Base-by-base conservation (phyloP, 441 rosid species). In the Arabidopsis lyrata region DNA sequence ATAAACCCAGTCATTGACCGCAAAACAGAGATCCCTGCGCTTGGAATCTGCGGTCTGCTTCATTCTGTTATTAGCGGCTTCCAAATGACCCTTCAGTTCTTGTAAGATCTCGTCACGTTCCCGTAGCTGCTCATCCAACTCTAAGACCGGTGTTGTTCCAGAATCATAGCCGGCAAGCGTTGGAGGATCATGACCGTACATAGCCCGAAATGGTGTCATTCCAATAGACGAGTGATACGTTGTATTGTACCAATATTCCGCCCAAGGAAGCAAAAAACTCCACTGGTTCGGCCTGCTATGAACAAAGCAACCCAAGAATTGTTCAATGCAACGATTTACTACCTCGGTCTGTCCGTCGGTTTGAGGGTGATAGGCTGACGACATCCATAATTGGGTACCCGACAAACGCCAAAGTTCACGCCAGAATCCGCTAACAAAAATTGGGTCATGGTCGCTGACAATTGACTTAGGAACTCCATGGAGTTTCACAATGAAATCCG, bases 181-280 rank as follows among this genome's bases (percentile, higher is more conserved):
- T 5, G 61, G 20, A 8, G 61, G 61, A 1, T 27, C 35, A 5
- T 16, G 9, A 16, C 39, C 61, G 3, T 59, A 59, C 5, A 35
- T 1, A 6, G 64, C 64, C 3, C 38, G 10, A 5, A 63, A 63
- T 0, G 38, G 12, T 0, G 50, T 12, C 27, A 63, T 63, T 0
- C 49, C 20, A 2, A 24, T 63, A 0, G 49, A 63, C 0, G 34
- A 38, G 8, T 63, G 67, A 6, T 42, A 2, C 0, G 53, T 63
- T 0, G 53, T 63, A 16, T 42, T 63, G 8, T 41, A 63, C 67
- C 67, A 42, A 24, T 22, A 63, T 5, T 63, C 53, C 0, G 67
- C 35, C 52, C 35, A 63, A 6, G 67, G 53, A 6, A 42, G 1
- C 32, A 18, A 10, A 3, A 2, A 38, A 18, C 67, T 36, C 67